Base-by-base conservation (phyloP, 2,329 filamentous ascomycete genomes). In the Aureobasidium sp. region DNA sequence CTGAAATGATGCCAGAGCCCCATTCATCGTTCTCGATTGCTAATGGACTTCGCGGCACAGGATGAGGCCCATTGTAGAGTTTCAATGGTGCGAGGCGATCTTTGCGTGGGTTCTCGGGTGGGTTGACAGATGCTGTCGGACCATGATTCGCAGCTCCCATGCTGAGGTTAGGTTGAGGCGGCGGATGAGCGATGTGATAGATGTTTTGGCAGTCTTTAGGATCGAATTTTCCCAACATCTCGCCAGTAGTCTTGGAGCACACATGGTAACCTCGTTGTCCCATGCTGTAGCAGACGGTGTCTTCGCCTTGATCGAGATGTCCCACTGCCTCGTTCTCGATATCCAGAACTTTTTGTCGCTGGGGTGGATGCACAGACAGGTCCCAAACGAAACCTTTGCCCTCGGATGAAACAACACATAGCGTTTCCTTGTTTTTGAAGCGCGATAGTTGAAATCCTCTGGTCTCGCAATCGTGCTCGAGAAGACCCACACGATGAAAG, bases 361-460 rank as follows among this genome's bases (percentile, higher is more conserved):
- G 65, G 0, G 76, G 75, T 10, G 73, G 71, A 2, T 69, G 69
- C 34, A 72, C 65, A 9, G 63, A 41, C 29, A 79, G 72, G 60
- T 79, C 75, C 63, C 79, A 80, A 1, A 80, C 76, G 65, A 77
- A 79, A 1, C 76, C 78, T 36, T 74, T 69, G 2, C 75, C 76
- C 60, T 79, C 65, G 15, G 70, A 75, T 0, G 77, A 79, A 0
- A 78, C 77, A 8, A 80, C 77, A 60, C 77, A 79, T 2, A 80
- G 72, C 0, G 75, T 78, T 63, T 72, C 69, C 63, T 74, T 73
- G 36, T 60, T 46, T 5, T 60, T 43, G 36, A 60, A 60, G 26
- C 57, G 46, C 1, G 73, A 76, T 20, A 80, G 67, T 62, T 79
- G 78, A 55, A 78, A 80, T 13, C 78, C 78, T 68, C 78, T 70